Evolutionary conservation across 495 filamentous ascomycete genomes (phyloP).

Genomic region (Penicillium odoratum): DNA sequence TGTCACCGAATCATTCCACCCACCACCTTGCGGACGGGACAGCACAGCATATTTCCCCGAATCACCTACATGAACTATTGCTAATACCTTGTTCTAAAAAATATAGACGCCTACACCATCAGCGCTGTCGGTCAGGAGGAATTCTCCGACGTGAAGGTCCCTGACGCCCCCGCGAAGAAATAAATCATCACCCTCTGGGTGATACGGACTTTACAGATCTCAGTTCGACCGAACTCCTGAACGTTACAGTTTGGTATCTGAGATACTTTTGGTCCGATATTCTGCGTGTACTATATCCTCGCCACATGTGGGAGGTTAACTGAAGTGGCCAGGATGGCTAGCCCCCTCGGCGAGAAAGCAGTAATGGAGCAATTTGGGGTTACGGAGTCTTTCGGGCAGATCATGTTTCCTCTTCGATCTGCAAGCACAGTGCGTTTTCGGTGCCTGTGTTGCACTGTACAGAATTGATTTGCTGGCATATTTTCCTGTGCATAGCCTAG

Average conservation of each 20-base stretch:
- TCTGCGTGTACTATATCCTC: slow-evolving; percentile 23
- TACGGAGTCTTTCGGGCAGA: slow-evolving; percentile 28
- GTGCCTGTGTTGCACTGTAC: slow-evolving; percentile 21
- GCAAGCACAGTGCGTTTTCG: slow-evolving; percentile 19
- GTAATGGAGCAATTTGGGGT: slow-evolving; percentile 27
- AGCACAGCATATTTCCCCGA: background rate
- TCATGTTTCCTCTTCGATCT: slow-evolving; percentile 17
- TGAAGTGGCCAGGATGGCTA: slow-evolving; percentile 5
- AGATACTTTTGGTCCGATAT: background rate
- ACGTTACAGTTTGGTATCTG: background rate
- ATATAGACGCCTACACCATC: slow-evolving; percentile 82
- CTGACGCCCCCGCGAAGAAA: slow-evolving; percentile 60
- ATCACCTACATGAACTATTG: background rate
- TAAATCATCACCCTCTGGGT: slow-evolving; percentile 8
- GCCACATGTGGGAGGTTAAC: slow-evolving; percentile 6
- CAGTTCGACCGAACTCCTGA: background rate
- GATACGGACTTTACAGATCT: background rate
- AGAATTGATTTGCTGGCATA: slow-evolving; percentile 18
- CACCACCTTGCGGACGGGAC: background rate
- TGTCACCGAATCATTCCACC: background rate
- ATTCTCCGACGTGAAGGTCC: slow-evolving; percentile 92
- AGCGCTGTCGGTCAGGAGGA: slow-evolving; percentile 91
- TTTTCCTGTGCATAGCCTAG: slow-evolving; percentile 12
- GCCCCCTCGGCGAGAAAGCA: slow-evolving; percentile 9
- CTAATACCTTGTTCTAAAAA: background rate